Base-by-base conservation (phyloP, 257 asterid species). In the Paulownia fortunei region DNA sequence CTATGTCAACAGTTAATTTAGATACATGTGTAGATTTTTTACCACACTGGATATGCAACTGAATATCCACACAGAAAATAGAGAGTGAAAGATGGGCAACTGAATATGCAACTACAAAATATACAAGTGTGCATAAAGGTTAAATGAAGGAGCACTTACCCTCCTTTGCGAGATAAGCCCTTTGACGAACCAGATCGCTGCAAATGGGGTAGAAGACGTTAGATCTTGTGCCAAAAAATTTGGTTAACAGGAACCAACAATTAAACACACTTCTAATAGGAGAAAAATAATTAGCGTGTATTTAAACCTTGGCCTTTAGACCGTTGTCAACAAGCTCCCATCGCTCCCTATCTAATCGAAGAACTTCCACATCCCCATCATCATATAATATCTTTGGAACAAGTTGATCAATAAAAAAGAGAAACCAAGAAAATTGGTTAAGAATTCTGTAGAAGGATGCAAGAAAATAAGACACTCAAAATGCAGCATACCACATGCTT, bases 401-500 rank as follows among this genome's bases (percentile, higher is more conserved):
- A 51, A 65, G 73, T 55, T 68, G 79, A 77, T 64, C 32, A 41
- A 44, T 36, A n/a, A 55, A 36, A 68, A 77, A 61, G 12, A 46
- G n/a, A 72, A 67, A 27, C 19, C 26, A 30, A 30, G 46, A 62
- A n/a, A 62, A 62, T 24, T 58, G 64, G 64, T 58, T 58, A 58
- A 34, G 39, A 26, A 61, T 34, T 62, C 12, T 30, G 69, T 16
- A 32, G 19, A 62, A 62, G 44, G 23, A 19, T 37, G 39, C 49
- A 64, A 60, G 47, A 51, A 36, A 76, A n/a, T 10, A 27, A 63
- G 84, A 66, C 54, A 61, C 66, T 42, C 12, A 59, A 84, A 68
- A 18, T 58, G 72, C 64, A 74, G 82, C 91, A 85, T 87, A 94
- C 97, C 95, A 92, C 97, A 46, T 94, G 97, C 79, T 94, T 92